phyloP scores from a whole-genome alignment of 2,329 filamentous ascomycete genomes.

The Hymenoscyphus infarciens region DNA sequence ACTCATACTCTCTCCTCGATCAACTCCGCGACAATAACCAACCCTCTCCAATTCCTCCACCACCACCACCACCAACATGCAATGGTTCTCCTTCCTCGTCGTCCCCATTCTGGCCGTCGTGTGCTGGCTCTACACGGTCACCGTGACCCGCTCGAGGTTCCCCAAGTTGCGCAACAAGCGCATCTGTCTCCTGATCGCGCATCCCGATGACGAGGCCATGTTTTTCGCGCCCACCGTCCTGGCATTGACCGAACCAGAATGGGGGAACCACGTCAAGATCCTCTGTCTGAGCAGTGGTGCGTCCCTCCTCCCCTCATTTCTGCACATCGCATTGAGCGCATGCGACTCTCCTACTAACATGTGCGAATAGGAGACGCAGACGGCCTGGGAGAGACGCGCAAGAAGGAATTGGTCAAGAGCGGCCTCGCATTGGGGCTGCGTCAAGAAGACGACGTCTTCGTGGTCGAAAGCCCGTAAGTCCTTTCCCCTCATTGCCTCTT shows the following conservation, averaged over 20 bases:
- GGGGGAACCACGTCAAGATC: constrained; percentile 90
- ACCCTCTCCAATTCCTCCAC: too few species aligned
- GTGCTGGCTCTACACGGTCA: constrained; percentile 37
- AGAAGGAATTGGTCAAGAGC: constrained; percentile 79
- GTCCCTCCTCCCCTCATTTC: constrained; percentile 19
- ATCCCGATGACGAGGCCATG: constrained; percentile 99
- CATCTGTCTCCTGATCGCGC: constrained; percentile 89
- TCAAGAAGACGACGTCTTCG: constrained; percentile 72
- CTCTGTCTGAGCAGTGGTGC: constrained; percentile 83
- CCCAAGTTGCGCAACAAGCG: constrained; percentile 75
- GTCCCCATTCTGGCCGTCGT: constrained; percentile 41
- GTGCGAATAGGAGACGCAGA: constrained; percentile 67
- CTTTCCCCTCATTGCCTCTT: constrained; percentile 8
- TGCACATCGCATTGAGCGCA: neutral
- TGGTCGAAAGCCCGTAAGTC: constrained; percentile 72
- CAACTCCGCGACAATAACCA: neutral
- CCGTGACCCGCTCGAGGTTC: constrained; percentile 45
- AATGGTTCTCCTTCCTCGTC: constrained; percentile 28
- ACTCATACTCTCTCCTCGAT: neutral
- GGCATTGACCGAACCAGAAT: constrained; percentile 73
- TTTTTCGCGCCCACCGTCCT: constrained; percentile 92
- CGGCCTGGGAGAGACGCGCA: constrained; percentile 77
- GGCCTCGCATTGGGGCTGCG: constrained; percentile 72
- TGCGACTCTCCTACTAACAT: neutral
- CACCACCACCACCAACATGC: constrained; percentile 24